Percentiles rank a stretch among this genome's conserved stretches.
Evolutionary conservation across 129 eudicot species (phyloP).

Genomic region (Sambucus nigra): DNA sequence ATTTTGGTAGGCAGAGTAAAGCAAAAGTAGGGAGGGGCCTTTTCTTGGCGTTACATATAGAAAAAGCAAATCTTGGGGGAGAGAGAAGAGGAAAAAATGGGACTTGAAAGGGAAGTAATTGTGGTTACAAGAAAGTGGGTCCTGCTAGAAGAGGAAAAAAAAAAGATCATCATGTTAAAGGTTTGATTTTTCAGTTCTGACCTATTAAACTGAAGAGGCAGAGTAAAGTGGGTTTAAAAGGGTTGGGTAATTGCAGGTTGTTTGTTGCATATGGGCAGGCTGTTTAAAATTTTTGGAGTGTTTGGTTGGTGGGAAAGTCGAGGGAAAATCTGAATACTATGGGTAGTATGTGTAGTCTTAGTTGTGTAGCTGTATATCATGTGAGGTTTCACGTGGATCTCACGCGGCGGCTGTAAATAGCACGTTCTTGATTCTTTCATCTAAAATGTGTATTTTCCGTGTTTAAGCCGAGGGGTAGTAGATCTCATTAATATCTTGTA

Average conservation of each 20-base stretch:
- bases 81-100: background rate
- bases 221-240: too few relatives aligned
- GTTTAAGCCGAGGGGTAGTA: too few relatives aligned
- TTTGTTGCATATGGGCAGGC: too few relatives aligned
- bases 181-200: too few relatives aligned
- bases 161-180: background rate
- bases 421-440: too few relatives aligned
- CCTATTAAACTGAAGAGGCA: background rate
- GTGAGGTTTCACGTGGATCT: too few relatives aligned
- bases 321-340: background rate
- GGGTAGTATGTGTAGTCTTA: too few relatives aligned
- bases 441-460: too few relatives aligned
- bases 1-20: slow-evolving; percentile 3
- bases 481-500: too few relatives aligned
- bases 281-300: background rate
- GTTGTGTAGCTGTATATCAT: too few relatives aligned
- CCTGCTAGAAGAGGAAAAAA: background rate
- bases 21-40: slow-evolving; percentile 3
- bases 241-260: too few relatives aligned
- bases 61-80: background rate
- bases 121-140: background rate
- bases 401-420: too few relatives aligned
- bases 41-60: background rate
- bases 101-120: slow-evolving; percentile 1
- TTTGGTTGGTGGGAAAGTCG: background rate